A percentile compares a stretch with the other conserved stretches of the same genome.
Conservation (phyloP, 2,329 filamentous ascomycete genomes). For the Chrysoporthe puriensis region DNA sequence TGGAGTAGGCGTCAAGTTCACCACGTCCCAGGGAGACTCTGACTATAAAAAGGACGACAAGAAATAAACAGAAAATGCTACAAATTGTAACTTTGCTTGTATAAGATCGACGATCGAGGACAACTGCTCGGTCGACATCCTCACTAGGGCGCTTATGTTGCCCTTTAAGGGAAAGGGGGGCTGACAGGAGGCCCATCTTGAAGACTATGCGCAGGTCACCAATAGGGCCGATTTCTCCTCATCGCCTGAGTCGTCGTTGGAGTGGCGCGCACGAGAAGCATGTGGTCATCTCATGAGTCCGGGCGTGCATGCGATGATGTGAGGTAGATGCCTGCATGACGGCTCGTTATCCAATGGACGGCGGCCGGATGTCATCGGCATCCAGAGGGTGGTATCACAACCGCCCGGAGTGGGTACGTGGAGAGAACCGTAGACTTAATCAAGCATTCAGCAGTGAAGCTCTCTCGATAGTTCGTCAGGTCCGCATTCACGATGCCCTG, state of each 20-base stretch:
- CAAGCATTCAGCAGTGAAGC: neutral
- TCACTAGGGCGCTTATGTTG: constrained; percentile 11
- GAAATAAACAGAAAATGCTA: neutral
- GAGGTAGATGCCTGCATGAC: neutral
- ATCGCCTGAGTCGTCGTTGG: neutral
- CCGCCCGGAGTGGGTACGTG: neutral
- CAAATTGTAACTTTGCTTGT: neutral
- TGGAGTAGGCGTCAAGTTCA: neutral
- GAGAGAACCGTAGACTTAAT: neutral
- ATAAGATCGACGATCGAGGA: neutral
- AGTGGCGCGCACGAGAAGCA: neutral
- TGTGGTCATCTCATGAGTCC: neutral
- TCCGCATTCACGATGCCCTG: neutral
- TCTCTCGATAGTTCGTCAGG: neutral
- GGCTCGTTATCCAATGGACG: neutral
- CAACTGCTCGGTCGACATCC: neutral
- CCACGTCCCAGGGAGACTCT: too few species aligned
- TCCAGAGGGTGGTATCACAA: neutral
- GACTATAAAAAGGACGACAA: neutral
- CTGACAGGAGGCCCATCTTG: constrained; percentile 5
- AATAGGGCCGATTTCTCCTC: neutral
- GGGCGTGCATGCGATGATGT: neutral
- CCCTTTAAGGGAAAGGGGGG: constrained; percentile 2
- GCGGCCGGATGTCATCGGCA: neutral
- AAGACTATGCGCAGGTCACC: neutral